Evolutionary conservation across 495 filamentous ascomycete genomes (phyloP), one percentile per base, ranked within the genome.

Genomic region (Penicillium alfredii): DNA sequence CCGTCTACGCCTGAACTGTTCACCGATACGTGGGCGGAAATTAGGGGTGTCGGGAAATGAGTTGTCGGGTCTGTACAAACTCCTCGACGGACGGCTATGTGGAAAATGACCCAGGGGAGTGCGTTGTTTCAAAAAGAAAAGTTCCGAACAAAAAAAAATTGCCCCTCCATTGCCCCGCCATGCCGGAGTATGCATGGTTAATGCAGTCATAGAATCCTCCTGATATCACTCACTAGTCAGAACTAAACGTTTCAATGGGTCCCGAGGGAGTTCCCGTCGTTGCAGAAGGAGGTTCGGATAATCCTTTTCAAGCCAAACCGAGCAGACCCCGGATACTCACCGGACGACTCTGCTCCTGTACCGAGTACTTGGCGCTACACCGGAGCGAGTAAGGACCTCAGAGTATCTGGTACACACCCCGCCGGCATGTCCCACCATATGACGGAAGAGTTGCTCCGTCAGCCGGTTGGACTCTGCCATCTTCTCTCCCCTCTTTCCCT

Each of bases 391-490:
- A 46, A 38, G n/a, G 14, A 38, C 16, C 11, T 16, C 19, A 25
- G 21, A 20, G 39, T 47, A 42, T 35, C 20, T 34, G 39, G 43
- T 49, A 47, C 54, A 42, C 42, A 49, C 52, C 50, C 46, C 53
- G 47, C 32, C 28, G 16, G 29, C 33, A 35, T 44, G 58, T 63
- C 60, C 62, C 58, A 62, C 63, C 54, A 56, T 30, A 57, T 68
- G 64, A 68, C 64, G 64, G 63, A 68, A 61, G 51, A 47, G 24
- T 56, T 60, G 61, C 61, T 68, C 64, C 64, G 64, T 67, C 55
- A 66, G 53, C 61, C 51, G 53, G 37, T 44, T 37, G 31, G 40
- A 30, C 14, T 36, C 42, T 50, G 45, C 42, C 35, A 51, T 40
- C 49, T 48, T 44, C 48, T 17, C 11, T 31, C 31, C 33, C 36